Conservation (phyloP, 805 yeast species). For the Hemisphaericaspora nanyangensis region DNA sequence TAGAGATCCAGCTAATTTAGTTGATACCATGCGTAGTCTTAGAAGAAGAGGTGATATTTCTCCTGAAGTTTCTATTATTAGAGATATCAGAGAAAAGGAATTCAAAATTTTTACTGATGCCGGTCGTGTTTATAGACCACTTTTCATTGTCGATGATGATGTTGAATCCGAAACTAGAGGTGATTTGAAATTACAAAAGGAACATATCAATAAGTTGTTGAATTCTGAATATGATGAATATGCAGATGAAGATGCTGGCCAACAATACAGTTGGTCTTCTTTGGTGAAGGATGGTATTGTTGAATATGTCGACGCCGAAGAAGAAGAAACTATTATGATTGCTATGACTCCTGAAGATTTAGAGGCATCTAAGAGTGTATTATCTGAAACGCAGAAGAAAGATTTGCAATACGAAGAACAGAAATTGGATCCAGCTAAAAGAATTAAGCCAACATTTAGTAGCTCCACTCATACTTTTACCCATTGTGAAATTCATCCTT, state of each 20-base stretch:
- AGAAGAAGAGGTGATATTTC: constrained; percentile 95
- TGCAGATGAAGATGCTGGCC: constrained; percentile 47
- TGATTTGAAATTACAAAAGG: constrained; percentile 79
- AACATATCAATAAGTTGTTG: constrained; percentile 69
- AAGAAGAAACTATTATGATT: constrained; percentile 96
- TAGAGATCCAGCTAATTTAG: constrained; percentile 90
- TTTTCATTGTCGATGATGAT: constrained; percentile 89
- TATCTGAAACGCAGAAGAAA: constrained; percentile 33
- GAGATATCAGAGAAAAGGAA: constrained; percentile 96
- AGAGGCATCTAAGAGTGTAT: constrained; percentile 54
- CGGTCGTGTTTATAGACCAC: constrained; percentile 95
- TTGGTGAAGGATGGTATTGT: constrained; percentile 82
- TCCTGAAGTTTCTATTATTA: constrained; percentile 92
- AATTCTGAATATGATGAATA: constrained; percentile 62
- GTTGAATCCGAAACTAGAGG: constrained; percentile 64
- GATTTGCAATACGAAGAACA: constrained; percentile 40
- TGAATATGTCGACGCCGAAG: constrained; percentile 97
- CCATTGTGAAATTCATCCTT: constrained; percentile 98
- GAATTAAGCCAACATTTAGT: constrained; percentile 68
- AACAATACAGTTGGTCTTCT: constrained; percentile 75
- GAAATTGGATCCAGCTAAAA: constrained; percentile 70
- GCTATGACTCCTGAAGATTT: constrained; percentile 99
- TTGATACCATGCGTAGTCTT: constrained; percentile 83
- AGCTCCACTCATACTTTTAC: constrained; percentile 76
- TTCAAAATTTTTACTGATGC: constrained; percentile 97